Conservation (phyloP, 805 yeast genomes). For the Suhomyces faveliae region DNA sequence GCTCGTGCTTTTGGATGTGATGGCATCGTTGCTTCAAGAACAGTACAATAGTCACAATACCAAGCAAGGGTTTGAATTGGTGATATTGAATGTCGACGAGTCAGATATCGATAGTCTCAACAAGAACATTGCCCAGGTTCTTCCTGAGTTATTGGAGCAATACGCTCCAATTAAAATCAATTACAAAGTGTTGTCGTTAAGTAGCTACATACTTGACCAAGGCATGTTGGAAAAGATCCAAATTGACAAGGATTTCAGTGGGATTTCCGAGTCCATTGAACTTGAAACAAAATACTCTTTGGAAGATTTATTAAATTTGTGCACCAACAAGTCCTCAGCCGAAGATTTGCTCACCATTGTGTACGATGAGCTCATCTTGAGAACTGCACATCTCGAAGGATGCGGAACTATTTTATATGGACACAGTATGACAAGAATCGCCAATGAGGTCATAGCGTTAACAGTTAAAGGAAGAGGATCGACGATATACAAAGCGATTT, state of each 20-base stretch:
- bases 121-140: constrained; percentile 13
- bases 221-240: constrained; percentile 29
- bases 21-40: constrained; percentile 58
- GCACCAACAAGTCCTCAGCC: constrained; percentile 56
- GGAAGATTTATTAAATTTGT: constrained; percentile 34
- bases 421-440: constrained; percentile 78
- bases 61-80: constrained; percentile 62
- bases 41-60: constrained; percentile 65
- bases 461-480: constrained; percentile 88
- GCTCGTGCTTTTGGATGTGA: constrained; percentile 63
- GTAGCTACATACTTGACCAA: constrained; percentile 36
- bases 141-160: constrained; percentile 16
- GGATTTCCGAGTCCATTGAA: constrained; percentile 9
- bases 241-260: constrained; percentile 30
- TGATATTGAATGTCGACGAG: constrained; percentile 51
- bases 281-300: constrained; percentile 16
- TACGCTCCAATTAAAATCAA: constrained; percentile 27
- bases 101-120: constrained; percentile 16
- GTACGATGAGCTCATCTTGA: constrained; percentile 44
- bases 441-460: constrained; percentile 73
- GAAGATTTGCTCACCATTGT: constrained; percentile 60
- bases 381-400: constrained; percentile 42
- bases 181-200: constrained; percentile 42
- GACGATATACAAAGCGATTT: constrained; percentile 50
- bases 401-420: constrained; percentile 68